Evolutionary conservation across 805 yeast species (phyloP), one percentile per base, ranked within the genome.

Genomic region (Yarrowia sp.): DNA sequence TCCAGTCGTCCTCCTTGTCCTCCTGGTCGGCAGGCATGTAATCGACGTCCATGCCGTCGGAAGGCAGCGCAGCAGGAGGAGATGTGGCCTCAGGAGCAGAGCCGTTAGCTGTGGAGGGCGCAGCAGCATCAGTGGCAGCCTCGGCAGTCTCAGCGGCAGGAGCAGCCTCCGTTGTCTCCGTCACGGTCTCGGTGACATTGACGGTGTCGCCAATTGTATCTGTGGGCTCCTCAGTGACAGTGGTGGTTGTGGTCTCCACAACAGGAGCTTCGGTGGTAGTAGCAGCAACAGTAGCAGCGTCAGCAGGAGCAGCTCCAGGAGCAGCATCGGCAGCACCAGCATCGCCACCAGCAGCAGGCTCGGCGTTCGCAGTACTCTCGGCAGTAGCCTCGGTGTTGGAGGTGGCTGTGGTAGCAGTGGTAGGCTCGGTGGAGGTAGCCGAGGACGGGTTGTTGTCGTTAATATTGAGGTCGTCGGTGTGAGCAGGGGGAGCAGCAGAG

Each of bases 1-100:
- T 58, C 64, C 64, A 58, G 50, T 58, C 64, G 40, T 58, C 64
- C 50, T 58, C 64, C 33, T 58, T 58, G 40, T 58, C 64, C 19
- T 58, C 64, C 69, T 33, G 44, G 40, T 52, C 58, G 13, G 64
- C 61, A 19, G 44, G 58, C 36, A 53, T 36, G 61, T 38, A 49
- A 24, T 24, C 49, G 30, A 46, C 44, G 36, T 52, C 65, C 61
- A 34, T 65, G 1, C 65, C 47, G 39, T 52, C 55, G 15, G 44
- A 44, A 19, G 34, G 47, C 3, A 46, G 61, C 2, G 30, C 46
- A 6, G 43, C 24, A 1, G 46, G 66, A n/a, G 52, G 50, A 2
- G 61, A 43, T 6, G 34, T 52, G 30, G 30, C 36, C 36, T n/a
- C 9, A 36, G 38, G 38, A 9, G 13, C 38, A 6, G 14, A 47